Percentiles rank a stretch among this genome's conserved stretches.
phyloP scores from a whole-genome alignment of 805 yeast genomes.

The Ogataea angusta region DNA sequence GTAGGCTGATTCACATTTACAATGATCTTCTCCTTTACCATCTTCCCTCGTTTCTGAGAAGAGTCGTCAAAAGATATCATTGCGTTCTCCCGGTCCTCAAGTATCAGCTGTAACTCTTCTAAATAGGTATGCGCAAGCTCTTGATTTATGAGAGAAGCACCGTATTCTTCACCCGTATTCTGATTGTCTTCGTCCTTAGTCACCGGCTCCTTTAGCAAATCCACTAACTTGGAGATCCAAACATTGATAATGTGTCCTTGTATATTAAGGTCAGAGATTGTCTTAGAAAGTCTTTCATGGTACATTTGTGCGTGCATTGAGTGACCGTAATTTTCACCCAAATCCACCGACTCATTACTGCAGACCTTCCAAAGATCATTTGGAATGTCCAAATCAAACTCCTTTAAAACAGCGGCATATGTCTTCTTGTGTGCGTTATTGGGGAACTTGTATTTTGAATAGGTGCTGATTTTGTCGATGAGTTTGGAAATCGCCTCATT shows the following conservation, averaged over 20 bases:
- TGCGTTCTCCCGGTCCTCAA: slow-evolving; percentile 42
- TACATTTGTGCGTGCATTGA: slow-evolving; percentile 23
- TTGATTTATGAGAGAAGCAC: slow-evolving; percentile 68
- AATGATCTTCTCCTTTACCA: slow-evolving; percentile 11
- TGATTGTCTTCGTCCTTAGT: slow-evolving; percentile 23
- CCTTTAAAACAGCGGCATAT: slow-evolving; percentile 4
- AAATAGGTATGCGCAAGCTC: slow-evolving; percentile 62
- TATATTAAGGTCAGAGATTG: slow-evolving; percentile 39
- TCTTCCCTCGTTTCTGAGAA: slow-evolving; percentile 9
- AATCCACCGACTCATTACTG: background rate
- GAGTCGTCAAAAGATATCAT: slow-evolving; percentile 30
- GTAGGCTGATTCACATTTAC: slow-evolving; percentile 19
- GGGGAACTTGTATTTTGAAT: slow-evolving; percentile 8
- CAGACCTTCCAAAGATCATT: slow-evolving; percentile 8
- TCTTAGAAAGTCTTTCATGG: slow-evolving; percentile 25
- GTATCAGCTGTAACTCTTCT: slow-evolving; percentile 46
- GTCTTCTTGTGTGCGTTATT: background rate
- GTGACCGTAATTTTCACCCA: slow-evolving; percentile 13
- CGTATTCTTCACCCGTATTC: slow-evolving; percentile 72
- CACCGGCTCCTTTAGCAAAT: slow-evolving; percentile 47
- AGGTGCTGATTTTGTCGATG: slow-evolving; percentile 16
- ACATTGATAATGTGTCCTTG: slow-evolving; percentile 51
- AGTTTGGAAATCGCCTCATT: slow-evolving; percentile 27
- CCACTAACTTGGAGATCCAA: slow-evolving; percentile 46
- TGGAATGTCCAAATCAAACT: background rate